These are phyloP conservation scores for Entamoeba moshkovskii DNA, from an alignment of 208 protist species.

Conservation along the genomic window DNA sequence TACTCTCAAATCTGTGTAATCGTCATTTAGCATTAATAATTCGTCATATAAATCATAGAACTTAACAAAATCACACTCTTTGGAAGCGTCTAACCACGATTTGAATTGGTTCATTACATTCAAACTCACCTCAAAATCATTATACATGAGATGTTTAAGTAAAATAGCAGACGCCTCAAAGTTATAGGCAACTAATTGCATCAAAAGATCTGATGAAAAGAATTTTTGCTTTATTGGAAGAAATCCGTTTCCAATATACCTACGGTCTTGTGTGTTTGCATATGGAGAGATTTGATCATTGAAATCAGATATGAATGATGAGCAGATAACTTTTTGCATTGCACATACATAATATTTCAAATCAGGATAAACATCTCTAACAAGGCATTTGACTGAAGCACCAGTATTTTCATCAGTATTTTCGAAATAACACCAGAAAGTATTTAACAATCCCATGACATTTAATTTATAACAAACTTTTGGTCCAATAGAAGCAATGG, in stretches of 20 bases:
- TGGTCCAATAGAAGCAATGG: neutral
- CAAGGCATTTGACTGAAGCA: neutral
- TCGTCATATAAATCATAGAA: neutral
- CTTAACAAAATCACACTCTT: neutral
- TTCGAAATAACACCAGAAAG: neutral
- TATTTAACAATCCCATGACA: neutral
- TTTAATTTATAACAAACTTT: neutral
- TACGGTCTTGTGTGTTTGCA: neutral
- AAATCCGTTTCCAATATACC: neutral
- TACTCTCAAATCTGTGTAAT: neutral
- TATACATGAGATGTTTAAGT: neutral
- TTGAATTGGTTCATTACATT: neutral
- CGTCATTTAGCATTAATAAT: neutral
- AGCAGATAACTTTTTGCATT: neutral
- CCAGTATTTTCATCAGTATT: neutral
- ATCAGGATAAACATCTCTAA: neutral
- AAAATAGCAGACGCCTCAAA: neutral
- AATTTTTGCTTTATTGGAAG: neutral
- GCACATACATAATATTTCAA: neutral
- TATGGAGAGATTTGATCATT: neutral
- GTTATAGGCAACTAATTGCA: neutral
- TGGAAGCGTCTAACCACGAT: neutral
- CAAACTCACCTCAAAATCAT: neutral
- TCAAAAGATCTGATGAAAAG: neutral
- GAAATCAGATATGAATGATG: neutral